Conservation (phyloP, 2,329 filamentous ascomycete genomes). For the Bipolaris zeicola region DNA sequence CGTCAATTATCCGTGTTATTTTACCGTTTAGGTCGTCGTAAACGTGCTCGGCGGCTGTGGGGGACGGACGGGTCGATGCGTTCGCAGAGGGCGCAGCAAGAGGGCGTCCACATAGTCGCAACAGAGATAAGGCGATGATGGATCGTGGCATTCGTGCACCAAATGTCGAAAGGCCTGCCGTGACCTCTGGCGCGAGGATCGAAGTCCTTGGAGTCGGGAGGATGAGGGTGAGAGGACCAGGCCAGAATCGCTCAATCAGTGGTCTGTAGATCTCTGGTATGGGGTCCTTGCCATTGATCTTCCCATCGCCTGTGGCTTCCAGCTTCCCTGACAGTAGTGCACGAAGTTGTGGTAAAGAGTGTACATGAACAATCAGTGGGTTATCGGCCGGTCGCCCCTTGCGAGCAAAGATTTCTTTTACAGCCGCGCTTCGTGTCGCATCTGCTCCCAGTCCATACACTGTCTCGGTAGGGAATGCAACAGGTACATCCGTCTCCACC, state of each 20-base stretch:
- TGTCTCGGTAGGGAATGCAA: constrained; percentile 96
- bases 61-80: constrained; percentile 89
- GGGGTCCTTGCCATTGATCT: constrained; percentile 39
- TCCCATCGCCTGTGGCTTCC: not conserved
- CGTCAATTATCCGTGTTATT: constrained; percentile 87
- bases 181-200: constrained; percentile 85
- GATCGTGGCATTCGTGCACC: constrained; percentile 89
- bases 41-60: constrained; percentile 89
- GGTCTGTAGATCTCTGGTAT: constrained; percentile 78
- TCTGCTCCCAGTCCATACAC: constrained; percentile 98
- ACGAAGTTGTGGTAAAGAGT: constrained; percentile 77
- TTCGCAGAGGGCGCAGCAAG: constrained; percentile 94
- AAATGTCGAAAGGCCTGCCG: constrained; percentile 82
- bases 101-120: constrained; percentile 75
- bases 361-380: constrained; percentile 90
- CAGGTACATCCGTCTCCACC: constrained; percentile 70
- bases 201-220: constrained; percentile 75
- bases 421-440: constrained; percentile 81
- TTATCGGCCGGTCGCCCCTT: constrained; percentile 94
- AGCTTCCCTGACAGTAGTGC: constrained; percentile 57
- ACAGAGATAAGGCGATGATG: constrained; percentile 83
- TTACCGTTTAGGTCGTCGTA: constrained; percentile 79
- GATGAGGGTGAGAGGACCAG: constrained; percentile 89
- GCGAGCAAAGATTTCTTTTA: constrained; percentile 88
- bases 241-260: constrained; percentile 87